A percentile compares a stretch with the other conserved stretches of the same genome.
Conservation (phyloP, 2,329 filamentous ascomycete genomes). For the Pseudonectria buxi region DNA sequence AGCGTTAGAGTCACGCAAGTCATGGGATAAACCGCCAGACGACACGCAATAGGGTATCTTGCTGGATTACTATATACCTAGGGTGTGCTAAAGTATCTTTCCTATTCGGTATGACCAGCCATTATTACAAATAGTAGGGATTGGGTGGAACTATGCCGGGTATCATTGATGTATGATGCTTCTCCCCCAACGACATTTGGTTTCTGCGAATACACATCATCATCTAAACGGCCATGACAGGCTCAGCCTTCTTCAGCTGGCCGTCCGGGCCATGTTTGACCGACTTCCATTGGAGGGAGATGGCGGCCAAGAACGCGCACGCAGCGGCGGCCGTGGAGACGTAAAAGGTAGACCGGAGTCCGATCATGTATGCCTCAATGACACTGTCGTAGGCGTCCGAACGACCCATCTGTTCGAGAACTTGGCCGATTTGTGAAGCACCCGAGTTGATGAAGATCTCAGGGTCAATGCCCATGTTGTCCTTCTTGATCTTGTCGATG, state of each 20-base stretch:
- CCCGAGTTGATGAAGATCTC: conserved; percentile 45
- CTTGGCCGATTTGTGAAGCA: conserved; percentile 41
- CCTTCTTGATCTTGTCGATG: conserved; percentile 40
- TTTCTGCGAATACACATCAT: conserved; percentile 1
- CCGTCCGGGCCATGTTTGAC: conserved; percentile 37
- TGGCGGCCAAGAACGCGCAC: conserved; percentile 36
- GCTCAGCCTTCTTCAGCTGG: conserved; percentile 20
- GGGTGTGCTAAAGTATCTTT: too few relatives aligned
- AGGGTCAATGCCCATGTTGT: conserved; percentile 40
- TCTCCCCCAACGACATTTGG: not conserved
- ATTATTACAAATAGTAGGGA: conserved; percentile 1
- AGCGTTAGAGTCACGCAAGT: conserved; percentile 11
- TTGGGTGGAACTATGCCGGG: conserved; percentile 18
- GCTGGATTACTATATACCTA: not conserved
- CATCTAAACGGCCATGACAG: conserved; percentile 18
- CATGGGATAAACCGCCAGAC: conserved; percentile 36
- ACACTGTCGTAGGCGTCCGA: conserved; percentile 37
- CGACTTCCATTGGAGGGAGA: conserved; percentile 46
- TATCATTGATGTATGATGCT: conserved; percentile 20
- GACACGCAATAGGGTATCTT: conserved; percentile 29
- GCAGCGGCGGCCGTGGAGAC: conserved; percentile 43
- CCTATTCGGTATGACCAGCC: not conserved
- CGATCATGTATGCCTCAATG: conserved; percentile 42
- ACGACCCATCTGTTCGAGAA: conserved; percentile 36
- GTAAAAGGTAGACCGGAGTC: conserved; percentile 45